Conservation (phyloP, 2,329 filamentous ascomycete genomes). For the Mycosphaerella sp. region DNA sequence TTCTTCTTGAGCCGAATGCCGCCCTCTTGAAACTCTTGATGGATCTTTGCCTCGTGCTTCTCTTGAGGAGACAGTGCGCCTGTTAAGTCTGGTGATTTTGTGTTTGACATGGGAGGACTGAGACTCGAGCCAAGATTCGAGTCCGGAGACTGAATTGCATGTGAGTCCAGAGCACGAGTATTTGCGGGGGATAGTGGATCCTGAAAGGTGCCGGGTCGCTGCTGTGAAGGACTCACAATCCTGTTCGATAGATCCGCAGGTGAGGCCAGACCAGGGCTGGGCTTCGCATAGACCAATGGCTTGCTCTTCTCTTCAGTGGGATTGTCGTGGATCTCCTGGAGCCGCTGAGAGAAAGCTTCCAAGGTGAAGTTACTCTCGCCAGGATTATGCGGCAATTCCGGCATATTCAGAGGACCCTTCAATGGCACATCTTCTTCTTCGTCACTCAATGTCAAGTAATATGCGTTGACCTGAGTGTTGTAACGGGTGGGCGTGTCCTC, state of each 20-base stretch:
- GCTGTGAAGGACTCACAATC: not conserved
- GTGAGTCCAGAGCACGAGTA: slow-evolving; percentile 5
- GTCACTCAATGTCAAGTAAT: slow-evolving; percentile 25
- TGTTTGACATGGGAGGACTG: slow-evolving; percentile 13
- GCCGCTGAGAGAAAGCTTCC: slow-evolving; percentile 29
- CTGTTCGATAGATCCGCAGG: slow-evolving; percentile 18
- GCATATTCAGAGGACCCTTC: slow-evolving; percentile 35
- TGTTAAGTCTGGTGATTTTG: slow-evolving; percentile 8
- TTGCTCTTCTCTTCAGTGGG: slow-evolving; percentile 29
- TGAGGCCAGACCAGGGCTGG: slow-evolving; percentile 28
- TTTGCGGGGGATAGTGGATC: slow-evolving; percentile 3
- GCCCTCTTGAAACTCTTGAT: slow-evolving; percentile 28
- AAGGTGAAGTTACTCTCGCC: slow-evolving; percentile 34
- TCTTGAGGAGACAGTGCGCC: slow-evolving; percentile 22
- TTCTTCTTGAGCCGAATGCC: slow-evolving; percentile 36
- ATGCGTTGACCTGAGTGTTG: slow-evolving; percentile 34
- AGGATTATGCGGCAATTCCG: slow-evolving; percentile 32
- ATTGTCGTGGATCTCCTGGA: slow-evolving; percentile 32
- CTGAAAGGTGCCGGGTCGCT: not conserved
- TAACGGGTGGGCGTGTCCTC: slow-evolving; percentile 35
- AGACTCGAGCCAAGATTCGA: slow-evolving; percentile 18
- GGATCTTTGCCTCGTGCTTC: slow-evolving; percentile 24
- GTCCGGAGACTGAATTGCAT: slow-evolving; percentile 9
- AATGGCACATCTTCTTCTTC: slow-evolving; percentile 31
- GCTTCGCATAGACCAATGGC: slow-evolving; percentile 29